Evolutionary conservation across 208 protist species (phyloP).

Genomic region (Leishmania lainsoni): DNA sequence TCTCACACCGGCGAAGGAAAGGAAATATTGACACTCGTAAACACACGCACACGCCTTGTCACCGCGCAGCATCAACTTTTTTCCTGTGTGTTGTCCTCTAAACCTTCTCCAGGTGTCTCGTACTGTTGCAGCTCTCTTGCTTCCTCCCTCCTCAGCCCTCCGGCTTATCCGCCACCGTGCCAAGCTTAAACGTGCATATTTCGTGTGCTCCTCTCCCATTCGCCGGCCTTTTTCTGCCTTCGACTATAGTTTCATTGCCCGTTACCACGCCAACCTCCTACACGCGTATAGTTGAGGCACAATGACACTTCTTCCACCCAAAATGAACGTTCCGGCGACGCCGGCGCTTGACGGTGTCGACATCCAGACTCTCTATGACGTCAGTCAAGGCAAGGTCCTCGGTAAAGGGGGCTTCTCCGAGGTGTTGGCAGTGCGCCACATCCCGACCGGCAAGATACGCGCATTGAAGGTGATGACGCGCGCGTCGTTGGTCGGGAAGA

Average conservation of each 20-base stretch:
- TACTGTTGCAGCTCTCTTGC: neutral
- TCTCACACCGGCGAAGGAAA: neutral
- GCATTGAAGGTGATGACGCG: constrained; percentile 85
- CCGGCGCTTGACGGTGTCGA: constrained; percentile 67
- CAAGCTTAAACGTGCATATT: neutral
- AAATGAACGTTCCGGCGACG: constrained; percentile 66
- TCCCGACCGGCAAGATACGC: constrained; percentile 58
- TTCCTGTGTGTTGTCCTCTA: neutral
- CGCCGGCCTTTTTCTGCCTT: neutral
- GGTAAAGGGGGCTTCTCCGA: constrained; percentile 86
- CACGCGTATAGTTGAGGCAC: neutral
- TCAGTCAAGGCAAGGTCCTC: constrained; percentile 54
- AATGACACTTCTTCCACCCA: constrained; percentile 33
- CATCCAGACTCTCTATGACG: constrained; percentile 69
- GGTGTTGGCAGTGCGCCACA: constrained; percentile 68
- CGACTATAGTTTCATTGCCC: neutral
- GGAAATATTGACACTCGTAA: neutral
- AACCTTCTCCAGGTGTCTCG: neutral
- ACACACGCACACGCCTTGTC: neutral
- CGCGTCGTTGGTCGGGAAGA: constrained; percentile 64
- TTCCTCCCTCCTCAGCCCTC: neutral
- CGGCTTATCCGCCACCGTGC: neutral
- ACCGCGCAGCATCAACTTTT: neutral
- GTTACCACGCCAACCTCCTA: neutral
- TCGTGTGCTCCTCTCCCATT: no score